Conservation (phyloP, 2,329 filamentous ascomycete genomes). For the Akanthomyces lecanii region DNA sequence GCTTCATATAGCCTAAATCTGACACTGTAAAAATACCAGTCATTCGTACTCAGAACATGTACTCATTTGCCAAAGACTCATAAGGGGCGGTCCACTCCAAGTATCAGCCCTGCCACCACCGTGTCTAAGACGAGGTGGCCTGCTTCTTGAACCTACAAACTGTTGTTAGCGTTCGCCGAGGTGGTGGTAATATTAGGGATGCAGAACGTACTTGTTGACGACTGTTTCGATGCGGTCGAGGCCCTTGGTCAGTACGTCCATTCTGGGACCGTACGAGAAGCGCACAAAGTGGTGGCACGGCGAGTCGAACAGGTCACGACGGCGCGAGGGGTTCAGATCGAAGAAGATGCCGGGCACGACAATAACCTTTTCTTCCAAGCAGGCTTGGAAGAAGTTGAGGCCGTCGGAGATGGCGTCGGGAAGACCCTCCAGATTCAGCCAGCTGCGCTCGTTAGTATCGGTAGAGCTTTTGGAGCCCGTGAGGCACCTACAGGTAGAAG, state of each 20-base stretch:
- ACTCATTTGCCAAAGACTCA: not conserved
- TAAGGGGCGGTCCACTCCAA: not conserved
- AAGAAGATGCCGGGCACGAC: conserved; percentile 98
- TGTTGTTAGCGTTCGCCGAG: conserved; percentile 12
- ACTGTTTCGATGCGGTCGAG: conserved; percentile 82
- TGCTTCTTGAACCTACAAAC: conserved; percentile 22
- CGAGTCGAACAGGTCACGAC: conserved; percentile 87
- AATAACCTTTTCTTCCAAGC: conserved; percentile 89
- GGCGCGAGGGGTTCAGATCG: conserved; percentile 84
- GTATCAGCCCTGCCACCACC: not conserved
- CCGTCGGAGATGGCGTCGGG: conserved; percentile 85
- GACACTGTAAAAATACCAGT: not conserved
- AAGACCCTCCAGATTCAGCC: conserved; percentile 61
- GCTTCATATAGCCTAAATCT: not conserved
- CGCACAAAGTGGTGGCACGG: conserved; percentile 92
- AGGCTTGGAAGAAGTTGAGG: conserved; percentile 94
- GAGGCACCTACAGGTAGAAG: conserved; percentile 74
- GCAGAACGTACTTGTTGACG: conserved; percentile 58
- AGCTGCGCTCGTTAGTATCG: conserved; percentile 27
- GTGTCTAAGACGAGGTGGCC: conserved; percentile 5
- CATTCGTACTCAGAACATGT: not conserved
- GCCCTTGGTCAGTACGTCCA: conserved; percentile 73
- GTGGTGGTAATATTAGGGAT: not conserved
- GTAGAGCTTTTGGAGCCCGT: not conserved
- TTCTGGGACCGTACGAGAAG: conserved; percentile 77